Evolutionary conservation across 2,329 filamentous ascomycete species (phyloP), one percentile per base, ranked within the genome.

Genomic region (Colletotrichum sp.): DNA sequence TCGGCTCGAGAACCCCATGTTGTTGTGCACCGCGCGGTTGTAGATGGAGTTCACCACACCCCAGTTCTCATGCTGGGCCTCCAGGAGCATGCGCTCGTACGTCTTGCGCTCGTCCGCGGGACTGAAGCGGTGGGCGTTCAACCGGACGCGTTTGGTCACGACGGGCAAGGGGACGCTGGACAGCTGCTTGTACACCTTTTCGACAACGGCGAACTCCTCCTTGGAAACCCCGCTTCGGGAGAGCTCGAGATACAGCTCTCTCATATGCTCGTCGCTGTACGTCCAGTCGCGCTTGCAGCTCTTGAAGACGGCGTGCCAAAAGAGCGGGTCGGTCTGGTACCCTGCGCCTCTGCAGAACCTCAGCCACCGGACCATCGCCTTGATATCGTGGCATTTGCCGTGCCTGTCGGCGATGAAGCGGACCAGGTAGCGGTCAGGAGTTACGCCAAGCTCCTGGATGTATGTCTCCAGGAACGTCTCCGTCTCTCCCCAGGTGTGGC

Each of bases 391-490:
- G 32, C 82, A 79, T 27, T 82, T 80, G 15, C 82, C 87, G 76
- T 87, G 88, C 69, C 84, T 84, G 60, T 86, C 86, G 18, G 87
- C 86, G 76, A 89, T 82, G 28, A 88, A 77, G 4, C 84, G 85
- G 52, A 88, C 85, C 74, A 85, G 79, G 69, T 83, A 81, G 12
- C 77, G 80, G 76, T 82, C 82, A 55, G 87, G 76, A 6, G 81
- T 80, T 9, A 88, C 79, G 28, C 80, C 79, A 56, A 87, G 78
- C 22, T 83, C 80, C 16, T 80, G 78, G 6, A 82, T 79, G 66
- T 84, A 88, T n/a, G 74, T 76, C 65, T 82, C 81, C 43, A 87
- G 76, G 52, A 88, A 87, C 7, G 81, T 81, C 74, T 86, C 85
- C 7, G 83, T 83, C 76, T 88, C 86, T 22, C 79, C 78, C 48